These are phyloP conservation scores for Purshia tridentata DNA, from an alignment of 306 rosid genomes.

Conservation along the genomic window DNA sequence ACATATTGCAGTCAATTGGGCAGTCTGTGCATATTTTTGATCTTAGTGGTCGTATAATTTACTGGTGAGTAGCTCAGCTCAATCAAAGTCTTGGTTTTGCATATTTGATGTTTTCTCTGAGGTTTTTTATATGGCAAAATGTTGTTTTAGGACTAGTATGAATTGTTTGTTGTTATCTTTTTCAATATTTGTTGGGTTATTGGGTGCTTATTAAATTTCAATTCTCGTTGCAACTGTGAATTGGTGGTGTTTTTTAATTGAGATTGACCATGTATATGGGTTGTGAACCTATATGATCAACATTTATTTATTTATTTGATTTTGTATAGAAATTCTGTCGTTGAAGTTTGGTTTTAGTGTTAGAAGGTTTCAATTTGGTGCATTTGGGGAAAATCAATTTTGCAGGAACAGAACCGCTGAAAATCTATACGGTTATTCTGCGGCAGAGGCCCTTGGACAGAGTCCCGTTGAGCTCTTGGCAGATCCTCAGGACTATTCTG, in stretches of 20 bases:
- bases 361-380: conserved; percentile 2
- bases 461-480: conserved; percentile 60
- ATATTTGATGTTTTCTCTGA: neutral
- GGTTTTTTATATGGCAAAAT: neutral
- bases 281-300: conserved; percentile 7
- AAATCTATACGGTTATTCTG: conserved; percentile 72
- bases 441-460: conserved; percentile 77
- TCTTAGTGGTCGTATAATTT: conserved; percentile 58
- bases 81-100: neutral
- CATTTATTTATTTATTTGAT: neutral
- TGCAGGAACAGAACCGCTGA: conserved; percentile 96
- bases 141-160: neutral
- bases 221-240: conserved; percentile 15
- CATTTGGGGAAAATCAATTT: conserved; percentile 21
- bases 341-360: conserved; percentile 11
- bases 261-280: conserved; percentile 7
- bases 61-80: conserved; percentile 51
- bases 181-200: neutral
- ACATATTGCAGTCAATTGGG: conserved; percentile 94
- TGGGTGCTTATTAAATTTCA: neutral
- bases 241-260: conserved; percentile 12
- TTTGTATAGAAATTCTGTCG: neutral
- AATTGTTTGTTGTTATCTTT: neutral
- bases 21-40: conserved; percentile 89
- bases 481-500: conserved; percentile 53